Evolutionary conservation across 2,329 filamentous ascomycete species (phyloP).

Genomic region (Phaeosphaeriaceae sp.): DNA sequence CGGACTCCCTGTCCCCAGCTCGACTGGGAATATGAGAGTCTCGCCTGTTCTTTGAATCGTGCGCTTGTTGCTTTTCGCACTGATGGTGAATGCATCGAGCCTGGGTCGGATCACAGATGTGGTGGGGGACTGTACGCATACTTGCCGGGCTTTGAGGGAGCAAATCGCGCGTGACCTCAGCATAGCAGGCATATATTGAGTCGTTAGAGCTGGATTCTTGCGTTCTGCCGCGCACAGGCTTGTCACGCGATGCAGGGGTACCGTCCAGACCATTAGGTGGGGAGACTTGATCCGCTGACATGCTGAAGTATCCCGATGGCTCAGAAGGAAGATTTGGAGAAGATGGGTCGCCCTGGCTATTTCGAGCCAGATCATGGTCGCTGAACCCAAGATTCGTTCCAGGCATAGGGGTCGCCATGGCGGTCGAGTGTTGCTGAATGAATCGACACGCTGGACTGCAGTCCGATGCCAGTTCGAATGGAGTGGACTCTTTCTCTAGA

Average conservation of each 20-base stretch:
- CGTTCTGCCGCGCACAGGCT: too few species aligned
- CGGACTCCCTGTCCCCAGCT: background rate
- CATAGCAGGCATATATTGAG: background rate
- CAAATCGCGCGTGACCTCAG: background rate
- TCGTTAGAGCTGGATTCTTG: background rate
- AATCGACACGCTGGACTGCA: slow-evolving; percentile 2
- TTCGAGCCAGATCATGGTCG: slow-evolving; percentile 2
- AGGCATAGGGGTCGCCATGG: slow-evolving; percentile 31
- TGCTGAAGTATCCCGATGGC: slow-evolving; percentile 17
- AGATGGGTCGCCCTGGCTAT: background rate
- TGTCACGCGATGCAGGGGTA: background rate
- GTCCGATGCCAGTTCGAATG: slow-evolving; percentile 3
- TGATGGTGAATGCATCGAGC: background rate
- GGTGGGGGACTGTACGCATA: background rate
- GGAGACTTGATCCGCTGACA: background rate
- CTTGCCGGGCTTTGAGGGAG: background rate
- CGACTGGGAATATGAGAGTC: background rate
- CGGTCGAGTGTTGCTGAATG: background rate
- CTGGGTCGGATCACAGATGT: background rate
- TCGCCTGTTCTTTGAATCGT: background rate
- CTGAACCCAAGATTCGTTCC: slow-evolving; percentile 30
- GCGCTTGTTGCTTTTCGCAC: too few species aligned
- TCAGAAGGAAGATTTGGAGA: background rate
- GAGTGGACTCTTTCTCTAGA: slow-evolving; percentile 23
- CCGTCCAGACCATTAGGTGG: background rate